Base-by-base conservation (phyloP, 441 rosid genomes). In the Erodium texanum region DNA sequence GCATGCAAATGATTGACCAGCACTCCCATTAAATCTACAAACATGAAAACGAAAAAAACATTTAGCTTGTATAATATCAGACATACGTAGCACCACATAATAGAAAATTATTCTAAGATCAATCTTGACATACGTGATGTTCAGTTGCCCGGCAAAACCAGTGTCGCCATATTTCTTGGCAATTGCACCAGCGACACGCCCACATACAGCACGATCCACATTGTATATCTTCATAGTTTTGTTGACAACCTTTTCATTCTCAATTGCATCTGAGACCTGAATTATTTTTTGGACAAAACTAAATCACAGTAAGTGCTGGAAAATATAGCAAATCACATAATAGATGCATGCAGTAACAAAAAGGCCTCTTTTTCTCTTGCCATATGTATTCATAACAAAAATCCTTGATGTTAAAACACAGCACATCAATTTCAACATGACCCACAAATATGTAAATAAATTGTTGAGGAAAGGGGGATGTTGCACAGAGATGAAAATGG, bases 1-100 rank as follows among this genome's bases (percentile, higher is more conserved):
- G 84, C 98, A 94, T n/a, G 79, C 92, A 83, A 94, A 94, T n/a
- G 98, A 92, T 78, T 92, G 93, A 74, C 99, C 98, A 3, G 94
- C 97, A 75, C 98, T 92, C 75, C 98, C 98, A 72, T 50, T 74
- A 80, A 89, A 92, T 68, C 99, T 94, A 87, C 52, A 52, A 45
- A 63, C 54, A 75, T 8, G 50, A 78, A 62, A 62, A 24, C 10
- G 72, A 66, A 71, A 52, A 67, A 62, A 62, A 48, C 66, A 38
- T 69, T 81, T 77, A 79, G 80, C 71, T 75, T 41, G 68, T 24
- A 62, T 18, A 22, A 23, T 45, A 52, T 29, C 43, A 50, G 64
- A 18, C 14, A 19, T 52, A 14, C 14, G 14, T 38, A 38, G 22
- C 32, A 45, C 6, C 20, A 68, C 11, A 48, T 59, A 64, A 63